Percentiles rank a stretch among this genome's conserved stretches.
Evolutionary conservation across 768 basidiomycete species (phyloP).

Genomic region (Serendipita vermifera): DNA sequence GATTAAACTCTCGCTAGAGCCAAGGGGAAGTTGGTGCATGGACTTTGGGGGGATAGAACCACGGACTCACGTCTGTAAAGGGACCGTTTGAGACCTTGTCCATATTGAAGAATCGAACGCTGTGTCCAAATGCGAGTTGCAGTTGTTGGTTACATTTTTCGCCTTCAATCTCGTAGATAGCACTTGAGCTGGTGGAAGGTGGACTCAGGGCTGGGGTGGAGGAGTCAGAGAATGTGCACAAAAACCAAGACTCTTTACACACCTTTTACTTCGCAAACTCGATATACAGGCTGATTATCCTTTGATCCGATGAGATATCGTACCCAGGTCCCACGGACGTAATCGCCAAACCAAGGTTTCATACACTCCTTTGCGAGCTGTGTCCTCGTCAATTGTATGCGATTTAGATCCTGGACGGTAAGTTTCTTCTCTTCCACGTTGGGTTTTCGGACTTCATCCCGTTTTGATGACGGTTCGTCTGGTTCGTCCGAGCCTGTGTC

Average conservation of each 20-base stretch:
- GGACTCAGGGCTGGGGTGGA: slow-evolving; percentile 27
- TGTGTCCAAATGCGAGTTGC: slow-evolving; percentile 65
- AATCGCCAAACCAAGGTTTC: slow-evolving; percentile 78
- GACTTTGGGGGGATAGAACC: no score
- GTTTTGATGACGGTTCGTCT: not conserved
- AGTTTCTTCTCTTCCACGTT: slow-evolving; percentile 63
- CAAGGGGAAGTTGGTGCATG: no score
- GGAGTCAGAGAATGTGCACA: slow-evolving; percentile 13
- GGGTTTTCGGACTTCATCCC: slow-evolving; percentile 42
- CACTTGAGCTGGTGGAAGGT: no score
- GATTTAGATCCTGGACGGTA: slow-evolving; percentile 43
- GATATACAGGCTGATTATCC: slow-evolving; percentile 47
- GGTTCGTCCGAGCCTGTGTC: slow-evolving; percentile 60
- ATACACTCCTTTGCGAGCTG: slow-evolving; percentile 56
- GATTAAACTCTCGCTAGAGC: slow-evolving; percentile 9
- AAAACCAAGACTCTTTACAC: slow-evolving; percentile 21
- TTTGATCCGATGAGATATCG: slow-evolving; percentile 60
- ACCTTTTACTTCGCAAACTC: slow-evolving; percentile 73
- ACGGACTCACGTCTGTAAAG: slow-evolving; percentile 49
- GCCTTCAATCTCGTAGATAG: slow-evolving; percentile 66
- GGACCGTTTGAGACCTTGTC: slow-evolving; percentile 72
- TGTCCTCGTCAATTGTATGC: slow-evolving; percentile 53
- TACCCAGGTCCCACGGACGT: slow-evolving; percentile 72
- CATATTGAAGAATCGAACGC: slow-evolving; percentile 51
- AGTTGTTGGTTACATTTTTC: slow-evolving; percentile 50